A percentile compares a stretch with the other conserved stretches of the same genome.
phyloP scores from a whole-genome alignment of 2,329 filamentous ascomycete genomes.

The Clarireedia paspali region DNA sequence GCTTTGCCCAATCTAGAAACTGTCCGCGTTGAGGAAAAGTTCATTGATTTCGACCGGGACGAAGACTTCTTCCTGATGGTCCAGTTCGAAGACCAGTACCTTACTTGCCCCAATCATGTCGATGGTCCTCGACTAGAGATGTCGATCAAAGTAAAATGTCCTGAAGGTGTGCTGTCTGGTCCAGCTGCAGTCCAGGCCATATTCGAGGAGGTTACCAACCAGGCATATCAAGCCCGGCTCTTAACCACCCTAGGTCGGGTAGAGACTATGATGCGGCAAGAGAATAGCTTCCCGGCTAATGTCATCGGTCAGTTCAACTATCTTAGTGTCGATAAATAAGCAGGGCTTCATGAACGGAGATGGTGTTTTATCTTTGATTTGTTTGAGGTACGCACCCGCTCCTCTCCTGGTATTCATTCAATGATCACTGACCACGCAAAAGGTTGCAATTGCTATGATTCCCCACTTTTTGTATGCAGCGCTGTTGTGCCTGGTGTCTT shows the following conservation, averaged over 20 bases:
- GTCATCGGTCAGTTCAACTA: background rate
- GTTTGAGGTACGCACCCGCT: too few relatives aligned
- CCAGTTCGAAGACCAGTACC: background rate
- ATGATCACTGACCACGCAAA: too few relatives aligned
- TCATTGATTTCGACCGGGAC: background rate
- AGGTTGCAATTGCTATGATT: too few relatives aligned
- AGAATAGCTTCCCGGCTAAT: background rate
- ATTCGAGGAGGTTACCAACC: background rate
- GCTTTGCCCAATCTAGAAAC: background rate
- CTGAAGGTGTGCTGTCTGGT: background rate
- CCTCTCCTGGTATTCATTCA: too few relatives aligned
- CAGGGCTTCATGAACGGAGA: background rate
- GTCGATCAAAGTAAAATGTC: background rate
- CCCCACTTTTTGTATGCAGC: too few relatives aligned
- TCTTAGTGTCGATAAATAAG: background rate
- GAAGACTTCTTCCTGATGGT: background rate
- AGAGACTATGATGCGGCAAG: background rate
- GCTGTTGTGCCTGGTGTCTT: too few relatives aligned
- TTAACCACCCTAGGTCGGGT: background rate
- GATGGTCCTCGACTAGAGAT: background rate
- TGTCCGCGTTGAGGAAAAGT: background rate
- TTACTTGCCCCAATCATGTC: background rate
- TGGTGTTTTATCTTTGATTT: background rate
- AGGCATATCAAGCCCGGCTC: background rate
- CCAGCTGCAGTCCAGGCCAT: background rate